Evolutionary conservation across 768 basidiomycete species (phyloP).

Genomic region (Rhizopogon vinicolor): DNA sequence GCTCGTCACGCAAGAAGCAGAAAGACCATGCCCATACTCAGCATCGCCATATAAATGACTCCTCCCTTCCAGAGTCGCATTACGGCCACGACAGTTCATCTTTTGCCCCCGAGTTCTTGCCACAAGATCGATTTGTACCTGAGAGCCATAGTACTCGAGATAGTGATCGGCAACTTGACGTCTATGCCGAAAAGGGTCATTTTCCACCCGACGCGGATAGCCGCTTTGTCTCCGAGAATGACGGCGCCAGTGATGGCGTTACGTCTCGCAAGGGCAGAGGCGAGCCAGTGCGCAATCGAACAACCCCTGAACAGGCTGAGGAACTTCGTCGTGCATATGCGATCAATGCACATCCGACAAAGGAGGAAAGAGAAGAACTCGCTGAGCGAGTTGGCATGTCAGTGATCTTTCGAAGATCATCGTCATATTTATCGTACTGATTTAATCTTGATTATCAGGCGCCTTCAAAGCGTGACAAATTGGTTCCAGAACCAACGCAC

Average conservation of each 20-base stretch:
- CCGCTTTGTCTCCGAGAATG: conserved; percentile 51
- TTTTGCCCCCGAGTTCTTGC: conserved; percentile 24
- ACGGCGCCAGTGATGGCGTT: conserved; percentile 17
- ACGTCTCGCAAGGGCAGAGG: conserved; percentile 26
- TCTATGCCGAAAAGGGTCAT: conserved; percentile 42
- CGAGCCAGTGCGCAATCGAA: conserved; percentile 47
- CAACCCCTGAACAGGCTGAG: conserved; percentile 60
- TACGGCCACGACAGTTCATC: conserved; percentile 22
- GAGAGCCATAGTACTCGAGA: conserved; percentile 28
- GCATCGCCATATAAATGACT: conserved; percentile 26
- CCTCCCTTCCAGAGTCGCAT: conserved; percentile 16
- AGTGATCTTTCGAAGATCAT: conserved; percentile 26
- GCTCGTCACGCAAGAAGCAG: conserved; percentile 25
- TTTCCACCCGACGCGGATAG: conserved; percentile 45
- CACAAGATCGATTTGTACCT: conserved; percentile 28
- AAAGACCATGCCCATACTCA: conserved; percentile 3
- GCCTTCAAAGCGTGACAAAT: conserved; percentile 74
- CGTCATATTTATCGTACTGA: conserved; percentile 17
- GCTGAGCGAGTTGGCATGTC: conserved; percentile 74
- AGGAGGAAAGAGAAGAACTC: conserved; percentile 61
- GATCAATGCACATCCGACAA: conserved; percentile 60
- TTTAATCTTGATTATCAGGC: conserved; percentile 39
- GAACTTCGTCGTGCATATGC: conserved; percentile 65
- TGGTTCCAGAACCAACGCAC: conserved; percentile 89
- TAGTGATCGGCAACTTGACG: conserved; percentile 17